Evolutionary conservation across 495 filamentous ascomycete genomes (phyloP).

Genomic region (Aspergillus coremiiformis): DNA sequence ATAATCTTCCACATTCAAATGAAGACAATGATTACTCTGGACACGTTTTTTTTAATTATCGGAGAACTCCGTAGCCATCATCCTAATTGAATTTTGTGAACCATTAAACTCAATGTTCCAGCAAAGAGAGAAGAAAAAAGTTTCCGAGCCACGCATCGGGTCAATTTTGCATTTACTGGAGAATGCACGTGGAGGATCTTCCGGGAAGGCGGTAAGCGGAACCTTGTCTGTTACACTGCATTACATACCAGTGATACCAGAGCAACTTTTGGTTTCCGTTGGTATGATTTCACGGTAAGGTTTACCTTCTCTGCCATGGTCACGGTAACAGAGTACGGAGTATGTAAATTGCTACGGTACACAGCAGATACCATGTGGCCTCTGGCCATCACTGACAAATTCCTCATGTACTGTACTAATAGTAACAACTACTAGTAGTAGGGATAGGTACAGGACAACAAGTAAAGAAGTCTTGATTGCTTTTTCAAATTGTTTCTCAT

Average conservation of each 20-base stretch:
- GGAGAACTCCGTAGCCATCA: background rate
- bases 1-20: no score
- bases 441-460: no score
- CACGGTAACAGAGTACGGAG: no score
- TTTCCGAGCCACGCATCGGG: background rate
- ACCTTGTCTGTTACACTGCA: constrained; percentile 9
- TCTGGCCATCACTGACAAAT: background rate
- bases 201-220: constrained; percentile 13
- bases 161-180: constrained; percentile 1
- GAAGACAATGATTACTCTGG: no score
- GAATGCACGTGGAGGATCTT: constrained; percentile 18
- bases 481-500: no score
- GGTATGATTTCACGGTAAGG: background rate
- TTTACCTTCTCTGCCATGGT: background rate
- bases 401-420: no score
- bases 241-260: no score
- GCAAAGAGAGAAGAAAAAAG: background rate
- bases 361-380: background rate
- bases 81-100: background rate
- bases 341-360: background rate
- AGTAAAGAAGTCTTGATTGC: no score
- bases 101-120: background rate
- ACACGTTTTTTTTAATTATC: background rate
- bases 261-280: background rate
- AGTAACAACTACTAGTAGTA: no score